Base-by-base conservation (phyloP, 2,329 filamentous ascomycete species). In the Colletotrichum agaves region DNA sequence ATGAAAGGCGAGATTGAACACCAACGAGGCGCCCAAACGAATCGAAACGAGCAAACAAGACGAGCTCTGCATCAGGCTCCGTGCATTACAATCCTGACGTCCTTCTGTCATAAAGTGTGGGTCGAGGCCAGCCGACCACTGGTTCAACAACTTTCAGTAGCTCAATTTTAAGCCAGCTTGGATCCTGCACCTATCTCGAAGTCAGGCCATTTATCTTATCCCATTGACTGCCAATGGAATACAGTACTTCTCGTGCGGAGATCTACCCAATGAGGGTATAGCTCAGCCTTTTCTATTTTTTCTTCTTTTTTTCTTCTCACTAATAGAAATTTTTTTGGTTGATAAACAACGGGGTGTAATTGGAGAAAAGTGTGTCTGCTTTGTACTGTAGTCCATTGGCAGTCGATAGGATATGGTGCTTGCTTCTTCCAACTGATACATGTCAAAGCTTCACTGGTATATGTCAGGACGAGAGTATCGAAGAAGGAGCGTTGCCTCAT, bases 91-190 rank as follows among this genome's bases (percentile, higher is more conserved):
- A 43, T 27, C 43, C 27, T 37, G 41, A 50, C 41, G 19, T 27
- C 31, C 23, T 50, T 17, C 58, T 47, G 63, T 47, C 39, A 53
- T 33, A 50, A 33, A 33, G 27, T 43, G 35, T 56, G 49, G 23
- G 56, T 35, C 41, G 19, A 11, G 17, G 46, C 23, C 35, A 27
- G 63, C 43, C 33, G 27, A 12, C 63, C 50, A 31, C 17, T 31
- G 27, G 50, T 50, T 57, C 43, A 27, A 31, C 27, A n/a, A 15
- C 15, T 33, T 49, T 17, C 23, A 35, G 31, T n/a, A 43, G 19
- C n/a, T 41, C 37, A 44, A 31, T 41, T 37, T 41, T n/a, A 44
- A 57, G 37, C 17, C 46, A 23, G 52, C 39, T 39, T 59, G 52
- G 39, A 41, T 46, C 60, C 41, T 19, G 31, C 21, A 31, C 27